A percentile compares a stretch with the other conserved stretches of the same genome.
These are phyloP conservation scores for Geoglossum cookeanum DNA, from an alignment of 2,329 filamentous ascomycete species.

Conservation along the genomic window DNA sequence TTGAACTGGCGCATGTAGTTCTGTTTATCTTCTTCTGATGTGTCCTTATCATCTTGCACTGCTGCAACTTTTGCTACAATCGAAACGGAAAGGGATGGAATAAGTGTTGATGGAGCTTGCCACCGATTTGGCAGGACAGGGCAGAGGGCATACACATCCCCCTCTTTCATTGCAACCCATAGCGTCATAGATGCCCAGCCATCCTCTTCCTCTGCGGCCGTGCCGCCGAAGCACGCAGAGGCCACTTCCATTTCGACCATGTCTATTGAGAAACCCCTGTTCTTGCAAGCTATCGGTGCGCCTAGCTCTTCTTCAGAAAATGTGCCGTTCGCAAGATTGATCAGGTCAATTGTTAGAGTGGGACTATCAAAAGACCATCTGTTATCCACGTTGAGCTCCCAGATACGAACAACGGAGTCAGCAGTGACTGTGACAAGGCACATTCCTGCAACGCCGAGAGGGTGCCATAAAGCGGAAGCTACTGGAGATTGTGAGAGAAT, in stretches of 20 bases:
- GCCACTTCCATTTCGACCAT: constrained; percentile 87
- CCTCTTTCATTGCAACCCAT: constrained; percentile 88
- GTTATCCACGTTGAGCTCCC: constrained; percentile 73
- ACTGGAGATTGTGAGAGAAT: constrained; percentile 70
- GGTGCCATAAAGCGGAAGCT: constrained; percentile 77
- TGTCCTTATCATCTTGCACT: constrained; percentile 22
- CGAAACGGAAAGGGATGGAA: constrained; percentile 66
- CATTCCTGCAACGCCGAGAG: constrained; percentile 61
- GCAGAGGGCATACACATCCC: constrained; percentile 84
- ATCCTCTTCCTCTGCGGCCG: constrained; percentile 35
- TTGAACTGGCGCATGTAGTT: constrained; percentile 35
- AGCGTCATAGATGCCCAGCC: constrained; percentile 89
- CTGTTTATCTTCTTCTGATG: constrained; percentile 25
- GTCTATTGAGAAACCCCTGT: constrained; percentile 73
- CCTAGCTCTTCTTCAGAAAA: constrained; percentile 68
- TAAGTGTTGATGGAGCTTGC: constrained; percentile 55
- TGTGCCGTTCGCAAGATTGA: constrained; percentile 70
- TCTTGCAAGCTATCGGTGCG: constrained; percentile 53
- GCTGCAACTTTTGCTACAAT: constrained; percentile 51
- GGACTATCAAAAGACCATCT: constrained; percentile 76
- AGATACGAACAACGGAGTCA: constrained; percentile 73
- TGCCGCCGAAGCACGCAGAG: constrained; percentile 72
- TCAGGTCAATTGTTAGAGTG: constrained; percentile 67
- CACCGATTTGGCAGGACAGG: constrained; percentile 76
- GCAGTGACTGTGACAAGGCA: constrained; percentile 76